Evolutionary conservation across 352 stramenopile species (phyloP).

Genomic region (Pythium periplocum): DNA sequence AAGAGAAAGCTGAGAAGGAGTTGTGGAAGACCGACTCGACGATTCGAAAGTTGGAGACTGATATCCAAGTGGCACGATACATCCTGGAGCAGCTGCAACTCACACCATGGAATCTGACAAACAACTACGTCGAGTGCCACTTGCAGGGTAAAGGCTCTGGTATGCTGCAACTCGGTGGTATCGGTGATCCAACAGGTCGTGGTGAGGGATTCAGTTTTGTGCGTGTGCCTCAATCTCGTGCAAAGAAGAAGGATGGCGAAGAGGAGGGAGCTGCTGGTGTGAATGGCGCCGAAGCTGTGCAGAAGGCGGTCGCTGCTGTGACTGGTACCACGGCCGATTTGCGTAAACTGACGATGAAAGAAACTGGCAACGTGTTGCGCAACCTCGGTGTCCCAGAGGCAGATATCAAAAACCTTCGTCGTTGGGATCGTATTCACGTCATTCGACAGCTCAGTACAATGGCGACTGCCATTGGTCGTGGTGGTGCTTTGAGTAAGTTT

Average conservation of each 20-base stretch:
- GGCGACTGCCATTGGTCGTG: slow-evolving; percentile 63
- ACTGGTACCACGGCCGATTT: slow-evolving; percentile 82
- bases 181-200: slow-evolving; percentile 73
- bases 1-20: slow-evolving; percentile 59
- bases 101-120: slow-evolving; percentile 81
- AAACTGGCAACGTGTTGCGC: slow-evolving; percentile 70
- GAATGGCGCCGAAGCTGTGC: slow-evolving; percentile 49
- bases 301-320: slow-evolving; percentile 72
- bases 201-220: slow-evolving; percentile 86
- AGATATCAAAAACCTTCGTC: slow-evolving; percentile 78
- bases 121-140: slow-evolving; percentile 85
- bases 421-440: slow-evolving; percentile 83
- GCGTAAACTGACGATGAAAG: slow-evolving; percentile 85
- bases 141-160: slow-evolving; percentile 79
- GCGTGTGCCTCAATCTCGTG: slow-evolving; percentile 64
- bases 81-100: slow-evolving; percentile 77
- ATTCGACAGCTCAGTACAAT: slow-evolving; percentile 73
- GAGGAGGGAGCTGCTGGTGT: slow-evolving; percentile 38
- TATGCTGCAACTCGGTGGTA: slow-evolving; percentile 74
- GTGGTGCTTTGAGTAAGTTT: slow-evolving; percentile 75
- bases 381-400: slow-evolving; percentile 72
- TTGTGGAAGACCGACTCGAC: slow-evolving; percentile 68
- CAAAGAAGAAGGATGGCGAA: slow-evolving; percentile 79
- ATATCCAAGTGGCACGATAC: slow-evolving; percentile 79
- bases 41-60: slow-evolving; percentile 65